Evolutionary conservation across 2,329 filamentous ascomycete species (phyloP).

Genomic region (Pseudohalonectria lignicola): DNA sequence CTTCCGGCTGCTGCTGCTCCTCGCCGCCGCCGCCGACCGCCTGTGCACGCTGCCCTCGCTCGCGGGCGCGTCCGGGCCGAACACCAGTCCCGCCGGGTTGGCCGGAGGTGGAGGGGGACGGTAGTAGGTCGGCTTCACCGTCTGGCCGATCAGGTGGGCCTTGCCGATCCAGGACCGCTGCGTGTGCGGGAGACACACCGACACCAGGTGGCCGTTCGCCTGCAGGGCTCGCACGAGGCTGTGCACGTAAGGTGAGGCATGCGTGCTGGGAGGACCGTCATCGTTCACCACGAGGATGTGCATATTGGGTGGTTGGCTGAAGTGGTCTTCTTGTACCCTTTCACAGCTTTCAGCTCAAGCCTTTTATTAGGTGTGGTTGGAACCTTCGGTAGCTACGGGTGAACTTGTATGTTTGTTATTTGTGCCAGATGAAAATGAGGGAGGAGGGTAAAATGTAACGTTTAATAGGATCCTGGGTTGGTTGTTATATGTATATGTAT

Average conservation of each 20-base stretch:
- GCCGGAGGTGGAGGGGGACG: slow-evolving; percentile 35
- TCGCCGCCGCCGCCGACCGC: slow-evolving; percentile 33
- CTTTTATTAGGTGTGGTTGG: no score
- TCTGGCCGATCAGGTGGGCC: slow-evolving; percentile 88
- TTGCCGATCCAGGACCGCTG: slow-evolving; percentile 98
- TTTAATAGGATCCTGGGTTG: no score
- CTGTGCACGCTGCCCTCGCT: slow-evolving; percentile 56
- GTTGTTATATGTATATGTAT: no score
- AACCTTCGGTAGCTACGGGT: no score
- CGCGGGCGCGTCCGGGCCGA: slow-evolving; percentile 27
- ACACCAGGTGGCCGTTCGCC: slow-evolving; percentile 71
- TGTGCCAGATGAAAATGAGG: no score
- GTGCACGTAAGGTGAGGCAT: slow-evolving; percentile 73
- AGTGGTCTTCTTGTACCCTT: no score
- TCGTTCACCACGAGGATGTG: slow-evolving; percentile 65
- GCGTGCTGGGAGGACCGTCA: slow-evolving; percentile 67
- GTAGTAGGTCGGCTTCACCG: slow-evolving; percentile 77
- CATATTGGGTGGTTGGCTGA: slow-evolving; percentile 30
- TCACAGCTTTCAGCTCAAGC: no score
- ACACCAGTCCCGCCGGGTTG: slow-evolving; percentile 21
- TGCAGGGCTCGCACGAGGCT: slow-evolving; percentile 61
- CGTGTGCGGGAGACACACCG: slow-evolving; percentile 79
- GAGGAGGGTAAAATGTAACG: no score
- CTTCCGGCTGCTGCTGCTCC: slow-evolving; percentile 6
- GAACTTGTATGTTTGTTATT: no score